Conservation (phyloP, 2,329 filamentous ascomycete genomes). For the Epicoccum sorghinum region DNA sequence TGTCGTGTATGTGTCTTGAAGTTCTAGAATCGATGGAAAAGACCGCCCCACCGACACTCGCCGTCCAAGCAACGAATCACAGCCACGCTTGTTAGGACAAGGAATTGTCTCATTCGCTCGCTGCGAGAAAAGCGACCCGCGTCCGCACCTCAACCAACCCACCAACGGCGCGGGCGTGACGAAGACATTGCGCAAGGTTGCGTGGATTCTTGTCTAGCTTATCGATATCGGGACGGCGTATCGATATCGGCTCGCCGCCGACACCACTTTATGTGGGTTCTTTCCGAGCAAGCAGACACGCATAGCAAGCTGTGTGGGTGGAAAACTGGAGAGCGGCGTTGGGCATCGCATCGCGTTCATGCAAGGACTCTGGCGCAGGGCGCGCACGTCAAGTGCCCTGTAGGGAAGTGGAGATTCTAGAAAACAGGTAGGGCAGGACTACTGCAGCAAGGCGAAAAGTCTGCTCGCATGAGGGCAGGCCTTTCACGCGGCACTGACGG, state of each 20-base stretch:
- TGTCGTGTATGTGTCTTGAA: not conserved
- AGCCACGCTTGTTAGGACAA: not conserved
- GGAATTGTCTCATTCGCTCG: conserved; percentile 8
- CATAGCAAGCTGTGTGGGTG: conserved; percentile 9
- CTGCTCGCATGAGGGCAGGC: conserved; percentile 5
- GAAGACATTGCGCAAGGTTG: conserved; percentile 10
- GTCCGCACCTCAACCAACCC: not conserved
- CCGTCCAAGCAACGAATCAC: conserved; percentile 2
- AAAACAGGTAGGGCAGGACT: conserved; percentile 5
- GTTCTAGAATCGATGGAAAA: conserved; percentile 10
- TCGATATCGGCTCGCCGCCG: conserved; percentile 17
- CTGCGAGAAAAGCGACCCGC: conserved; percentile 1
- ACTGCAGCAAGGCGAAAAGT: conserved; percentile 19
- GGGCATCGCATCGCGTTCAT: not conserved
- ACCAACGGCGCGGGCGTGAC: conserved; percentile 13
- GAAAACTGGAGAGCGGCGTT: conserved; percentile 16
- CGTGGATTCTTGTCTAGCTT: not conserved
- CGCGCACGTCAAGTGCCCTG: not conserved
- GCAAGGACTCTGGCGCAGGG: conserved; percentile 6
- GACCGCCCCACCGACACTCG: not conserved
- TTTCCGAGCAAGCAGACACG: not conserved
- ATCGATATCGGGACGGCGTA: conserved; percentile 14
- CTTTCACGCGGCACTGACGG: too few species aligned
- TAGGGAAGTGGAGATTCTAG: conserved; percentile 11
- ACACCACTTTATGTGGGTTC: conserved; percentile 1